These are phyloP conservation scores for Athelia psychrophila DNA, from an alignment of 1,284 basidiomycete species.

Conservation along the genomic window DNA sequence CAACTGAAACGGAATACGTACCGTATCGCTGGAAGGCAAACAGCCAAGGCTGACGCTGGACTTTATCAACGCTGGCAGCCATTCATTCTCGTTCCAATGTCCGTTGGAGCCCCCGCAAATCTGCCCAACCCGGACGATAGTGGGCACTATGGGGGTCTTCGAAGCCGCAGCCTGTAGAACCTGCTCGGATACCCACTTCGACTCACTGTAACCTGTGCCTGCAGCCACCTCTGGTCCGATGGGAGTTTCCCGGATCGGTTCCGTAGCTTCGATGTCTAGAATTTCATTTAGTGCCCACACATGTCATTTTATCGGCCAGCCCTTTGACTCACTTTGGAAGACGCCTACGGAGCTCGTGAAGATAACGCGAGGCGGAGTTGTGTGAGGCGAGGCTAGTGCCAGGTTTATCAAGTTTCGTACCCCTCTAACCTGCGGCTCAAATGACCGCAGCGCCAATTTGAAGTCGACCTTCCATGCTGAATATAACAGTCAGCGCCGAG, in stretches of 20 bases:
- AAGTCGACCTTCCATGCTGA: slow-evolving; percentile 35
- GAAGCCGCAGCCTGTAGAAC: slow-evolving; percentile 20
- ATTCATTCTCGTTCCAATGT: slow-evolving; percentile 25
- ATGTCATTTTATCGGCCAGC: too few species aligned
- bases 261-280: slow-evolving; percentile 5
- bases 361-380: slow-evolving; percentile 21
- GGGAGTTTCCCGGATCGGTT: slow-evolving; percentile 11
- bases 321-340: slow-evolving; percentile 18
- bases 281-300: slow-evolving; percentile 7
- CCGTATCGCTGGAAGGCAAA: slow-evolving; percentile 16
- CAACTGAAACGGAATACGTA: slow-evolving; percentile 16
- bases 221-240: slow-evolving; percentile 16
- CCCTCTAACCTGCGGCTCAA: slow-evolving; percentile 17
- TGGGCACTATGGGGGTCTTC: slow-evolving; percentile 17
- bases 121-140: slow-evolving; percentile 27
- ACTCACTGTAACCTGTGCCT: slow-evolving; percentile 29
- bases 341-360: slow-evolving; percentile 32
- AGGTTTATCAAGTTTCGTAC: slow-evolving; percentile 23
- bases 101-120: slow-evolving; percentile 23
- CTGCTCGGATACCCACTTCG: slow-evolving; percentile 32
- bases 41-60: slow-evolving; percentile 20
- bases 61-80: slow-evolving; percentile 25
- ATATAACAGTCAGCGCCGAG: slow-evolving; percentile 11
- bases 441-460: slow-evolving; percentile 22
- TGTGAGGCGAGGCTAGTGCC: slow-evolving; percentile 21